Conservation (phyloP, 179 eudicot genomes). For the Silene noctiflora region DNA sequence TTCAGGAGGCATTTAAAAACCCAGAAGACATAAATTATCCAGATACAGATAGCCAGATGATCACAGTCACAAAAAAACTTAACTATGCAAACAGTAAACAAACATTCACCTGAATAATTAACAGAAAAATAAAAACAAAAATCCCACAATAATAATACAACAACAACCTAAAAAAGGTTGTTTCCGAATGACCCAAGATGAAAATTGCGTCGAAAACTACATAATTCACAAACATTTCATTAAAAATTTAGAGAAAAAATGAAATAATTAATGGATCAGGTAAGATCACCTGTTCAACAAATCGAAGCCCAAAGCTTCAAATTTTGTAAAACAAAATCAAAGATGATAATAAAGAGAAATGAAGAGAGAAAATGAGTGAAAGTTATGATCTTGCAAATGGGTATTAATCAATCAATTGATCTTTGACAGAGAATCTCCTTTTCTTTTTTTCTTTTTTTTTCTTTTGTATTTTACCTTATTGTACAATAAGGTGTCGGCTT, state of each 20-base stretch:
- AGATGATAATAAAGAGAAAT: conserved; percentile 2
- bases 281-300: conserved; percentile 20
- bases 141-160: no score
- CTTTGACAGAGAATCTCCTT: neutral
- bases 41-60: neutral
- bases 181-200: no score
- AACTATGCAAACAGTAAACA: neutral
- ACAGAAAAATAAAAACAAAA: no score
- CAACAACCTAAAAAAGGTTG: no score
- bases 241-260: neutral
- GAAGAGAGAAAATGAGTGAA: conserved; percentile 13
- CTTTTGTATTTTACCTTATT: neutral
- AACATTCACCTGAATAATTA: conserved; percentile 1
- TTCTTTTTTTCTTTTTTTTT: neutral
- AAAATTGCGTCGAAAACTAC: no score
- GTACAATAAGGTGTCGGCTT: neutral
- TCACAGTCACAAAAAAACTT: neutral
- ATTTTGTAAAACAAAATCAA: neutral
- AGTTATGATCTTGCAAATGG: conserved; percentile 11
- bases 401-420: conserved; percentile 16
- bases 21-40: no score
- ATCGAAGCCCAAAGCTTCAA: conserved; percentile 16
- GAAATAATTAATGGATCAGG: neutral
- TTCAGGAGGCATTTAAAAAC: no score
- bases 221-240: neutral